A percentile compares a stretch with the other conserved stretches of the same genome.
phyloP scores from a whole-genome alignment of 139 green algal genomes.

The Picochlorum sp. region DNA sequence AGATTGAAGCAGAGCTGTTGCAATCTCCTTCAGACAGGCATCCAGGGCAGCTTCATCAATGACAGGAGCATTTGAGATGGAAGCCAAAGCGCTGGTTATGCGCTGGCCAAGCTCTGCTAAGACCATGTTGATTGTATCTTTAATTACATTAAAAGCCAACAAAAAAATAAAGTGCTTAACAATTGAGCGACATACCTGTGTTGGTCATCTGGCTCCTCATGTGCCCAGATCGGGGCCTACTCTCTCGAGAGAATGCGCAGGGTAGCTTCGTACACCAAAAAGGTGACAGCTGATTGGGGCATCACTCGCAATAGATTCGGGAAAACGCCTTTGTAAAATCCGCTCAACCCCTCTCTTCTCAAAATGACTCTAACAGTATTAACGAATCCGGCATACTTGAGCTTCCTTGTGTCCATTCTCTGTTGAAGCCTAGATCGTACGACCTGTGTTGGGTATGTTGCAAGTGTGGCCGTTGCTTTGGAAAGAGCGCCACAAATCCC shows the following conservation, averaged over 20 bases:
- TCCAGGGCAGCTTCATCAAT: constrained; percentile 92
- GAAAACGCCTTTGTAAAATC: constrained; percentile 63
- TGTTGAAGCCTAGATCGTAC: constrained; percentile 79
- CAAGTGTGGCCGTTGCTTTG: constrained; percentile 74
- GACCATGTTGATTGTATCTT: constrained; percentile 61
- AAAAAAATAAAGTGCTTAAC: no score
- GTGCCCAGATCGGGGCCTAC: no score
- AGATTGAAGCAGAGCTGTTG: constrained; percentile 71
- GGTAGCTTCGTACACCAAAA: constrained; percentile 64
- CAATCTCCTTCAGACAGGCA: constrained; percentile 90
- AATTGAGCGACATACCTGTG: no score
- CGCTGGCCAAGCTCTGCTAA: constrained; percentile 79
- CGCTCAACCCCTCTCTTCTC: constrained; percentile 39
- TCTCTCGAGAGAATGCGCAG: constrained; percentile 22
- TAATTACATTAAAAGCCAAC: background rate
- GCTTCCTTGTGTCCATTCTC: constrained; percentile 42
- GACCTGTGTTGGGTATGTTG: constrained; percentile 84
- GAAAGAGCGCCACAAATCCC: constrained; percentile 64
- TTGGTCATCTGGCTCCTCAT: no score
- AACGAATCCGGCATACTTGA: constrained; percentile 43
- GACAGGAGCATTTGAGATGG: constrained; percentile 51
- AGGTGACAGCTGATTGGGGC: constrained; percentile 60
- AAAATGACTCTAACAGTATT: constrained; percentile 33
- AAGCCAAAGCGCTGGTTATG: constrained; percentile 72
- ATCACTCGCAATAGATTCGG: constrained; percentile 66